Conservation (phyloP, 2,329 filamentous ascomycete genomes). For the Trichoderma hamatum region DNA sequence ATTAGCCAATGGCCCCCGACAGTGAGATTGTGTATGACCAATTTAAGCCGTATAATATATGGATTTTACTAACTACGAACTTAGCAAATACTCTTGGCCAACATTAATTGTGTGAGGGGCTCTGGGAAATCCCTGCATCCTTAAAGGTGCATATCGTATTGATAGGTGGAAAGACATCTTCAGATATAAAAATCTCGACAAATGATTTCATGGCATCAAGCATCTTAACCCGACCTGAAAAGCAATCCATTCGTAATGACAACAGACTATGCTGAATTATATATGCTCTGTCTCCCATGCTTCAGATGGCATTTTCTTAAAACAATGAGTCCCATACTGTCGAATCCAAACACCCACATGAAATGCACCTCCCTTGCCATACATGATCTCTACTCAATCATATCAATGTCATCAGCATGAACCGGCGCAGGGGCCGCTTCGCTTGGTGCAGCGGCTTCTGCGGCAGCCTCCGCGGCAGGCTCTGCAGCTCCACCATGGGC, state of each 20-base stretch:
- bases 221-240: slow-evolving; percentile 15
- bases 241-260: slow-evolving; percentile 17
- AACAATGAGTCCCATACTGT: slow-evolving; percentile 11
- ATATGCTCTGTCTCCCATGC: slow-evolving; percentile 18
- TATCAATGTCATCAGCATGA: slow-evolving; percentile 64
- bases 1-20: not conserved
- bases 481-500: slow-evolving; percentile 39
- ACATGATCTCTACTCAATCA: slow-evolving; percentile 60
- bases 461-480: slow-evolving; percentile 26
- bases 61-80: not conserved
- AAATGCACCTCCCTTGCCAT: slow-evolving; percentile 33
- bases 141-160: not conserved
- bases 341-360: slow-evolving; percentile 16
- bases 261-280: slow-evolving; percentile 22
- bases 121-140: not conserved
- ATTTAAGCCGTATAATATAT: not conserved
- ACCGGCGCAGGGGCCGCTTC: slow-evolving; percentile 36
- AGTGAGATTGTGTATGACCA: not conserved
- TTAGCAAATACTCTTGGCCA: not conserved
- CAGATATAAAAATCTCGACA: not conserved
- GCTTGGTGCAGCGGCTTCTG: slow-evolving; percentile 41
- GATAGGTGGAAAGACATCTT: not conserved
- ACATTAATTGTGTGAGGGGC: not conserved
- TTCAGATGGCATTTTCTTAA: slow-evolving; percentile 17
- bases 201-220: not conserved